Evolutionary conservation across 2,329 filamentous ascomycete genomes (phyloP).

Genomic region (Pseudocercospora fijiensis): DNA sequence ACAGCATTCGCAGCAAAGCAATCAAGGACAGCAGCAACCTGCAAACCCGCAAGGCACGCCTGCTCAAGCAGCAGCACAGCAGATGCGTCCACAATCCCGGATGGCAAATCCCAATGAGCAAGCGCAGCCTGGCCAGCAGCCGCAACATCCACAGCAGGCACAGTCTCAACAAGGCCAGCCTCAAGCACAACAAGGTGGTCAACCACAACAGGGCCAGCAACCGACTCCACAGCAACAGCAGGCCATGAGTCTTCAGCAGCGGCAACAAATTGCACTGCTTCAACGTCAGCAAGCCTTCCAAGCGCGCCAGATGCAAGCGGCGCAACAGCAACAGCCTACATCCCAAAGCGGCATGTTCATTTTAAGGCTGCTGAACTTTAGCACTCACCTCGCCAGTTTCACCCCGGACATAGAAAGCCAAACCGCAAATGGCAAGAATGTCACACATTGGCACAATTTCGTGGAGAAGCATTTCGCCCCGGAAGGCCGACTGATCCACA

Average conservation of each 20-base stretch:
- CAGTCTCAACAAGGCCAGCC: conserved; percentile 41
- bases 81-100: conserved; percentile 44
- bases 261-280: conserved; percentile 32
- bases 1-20: conserved; percentile 50
- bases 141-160: conserved; percentile 27
- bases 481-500: conserved; percentile 67
- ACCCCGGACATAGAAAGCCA: conserved; percentile 36
- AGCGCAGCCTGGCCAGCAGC: conserved; percentile 33
- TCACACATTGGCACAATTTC: conserved; percentile 76
- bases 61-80: conserved; percentile 35
- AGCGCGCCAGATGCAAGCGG: conserved; percentile 34
- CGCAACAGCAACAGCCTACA: conserved; percentile 32
- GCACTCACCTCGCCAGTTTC: conserved; percentile 56
- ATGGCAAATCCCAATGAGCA: conserved; percentile 37
- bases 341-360: conserved; percentile 45
- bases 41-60: conserved; percentile 42
- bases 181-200: conserved; percentile 40
- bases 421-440: conserved; percentile 61
- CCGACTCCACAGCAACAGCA: conserved; percentile 44
- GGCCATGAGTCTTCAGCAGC: conserved; percentile 27
- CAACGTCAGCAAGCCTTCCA: conserved; percentile 33
- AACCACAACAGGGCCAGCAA: conserved; percentile 40
- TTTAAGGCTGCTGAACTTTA: conserved; percentile 56
- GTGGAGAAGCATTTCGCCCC: conserved; percentile 79
- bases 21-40: conserved; percentile 47